phyloP scores from a whole-genome alignment of 1,284 basidiomycete species.

The Sporisorium exsertum region DNA sequence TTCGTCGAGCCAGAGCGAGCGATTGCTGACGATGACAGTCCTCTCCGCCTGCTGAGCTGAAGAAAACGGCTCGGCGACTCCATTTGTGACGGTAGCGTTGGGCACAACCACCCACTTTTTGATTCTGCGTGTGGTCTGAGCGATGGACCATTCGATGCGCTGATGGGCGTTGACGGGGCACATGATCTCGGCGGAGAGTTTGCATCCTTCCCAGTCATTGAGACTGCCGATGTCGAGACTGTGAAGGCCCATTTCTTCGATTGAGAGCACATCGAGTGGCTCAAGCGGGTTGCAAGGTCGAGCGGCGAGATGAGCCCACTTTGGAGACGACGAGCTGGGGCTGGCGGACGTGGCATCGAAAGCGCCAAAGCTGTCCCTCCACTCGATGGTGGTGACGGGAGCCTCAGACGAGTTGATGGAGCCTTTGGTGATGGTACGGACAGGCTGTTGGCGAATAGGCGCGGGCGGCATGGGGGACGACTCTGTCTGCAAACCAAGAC shows the following conservation, averaged over 20 bases:
- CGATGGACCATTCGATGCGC: conserved; percentile 52
- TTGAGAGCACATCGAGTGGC: conserved; percentile 59
- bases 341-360: neutral
- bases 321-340: conserved; percentile 12
- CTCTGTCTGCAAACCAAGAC: conserved; percentile 39
- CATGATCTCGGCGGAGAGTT: conserved; percentile 48
- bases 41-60: conserved; percentile 31
- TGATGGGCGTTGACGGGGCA: conserved; percentile 42
- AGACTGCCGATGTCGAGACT: conserved; percentile 60
- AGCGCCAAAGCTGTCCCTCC: conserved; percentile 40
- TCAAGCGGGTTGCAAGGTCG: conserved; percentile 49
- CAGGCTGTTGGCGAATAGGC: conserved; percentile 13
- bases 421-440: conserved; percentile 20
- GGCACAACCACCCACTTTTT: conserved; percentile 62
- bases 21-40: conserved; percentile 54
- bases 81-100: conserved; percentile 29
- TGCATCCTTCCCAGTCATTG: conserved; percentile 60
- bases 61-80: conserved; percentile 9
- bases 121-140: conserved; percentile 42
- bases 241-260: conserved; percentile 64
- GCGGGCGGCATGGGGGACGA: neutral
- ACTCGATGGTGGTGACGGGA: conserved; percentile 34
- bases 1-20: conserved; percentile 36
- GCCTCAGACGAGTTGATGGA: conserved; percentile 32
- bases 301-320: conserved; percentile 34